These are phyloP conservation scores for Verbena officinalis DNA, from an alignment of 257 asterid species.

Conservation along the genomic window DNA sequence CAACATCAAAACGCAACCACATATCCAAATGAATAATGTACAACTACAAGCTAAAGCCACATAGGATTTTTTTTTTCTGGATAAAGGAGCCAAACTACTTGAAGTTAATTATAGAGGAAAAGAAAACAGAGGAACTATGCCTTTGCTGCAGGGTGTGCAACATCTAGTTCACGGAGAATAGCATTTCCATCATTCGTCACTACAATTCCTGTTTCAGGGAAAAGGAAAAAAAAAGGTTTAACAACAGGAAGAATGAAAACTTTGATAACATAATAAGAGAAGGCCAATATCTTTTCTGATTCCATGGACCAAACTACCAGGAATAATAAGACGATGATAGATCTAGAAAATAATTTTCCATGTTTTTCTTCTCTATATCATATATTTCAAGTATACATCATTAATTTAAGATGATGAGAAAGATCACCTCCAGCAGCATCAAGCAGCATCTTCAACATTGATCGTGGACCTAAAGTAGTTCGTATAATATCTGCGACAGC, in stretches of 20 bases:
- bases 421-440: slow-evolving; percentile 79
- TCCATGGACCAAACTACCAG: slow-evolving; percentile 14
- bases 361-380: slow-evolving; percentile 3
- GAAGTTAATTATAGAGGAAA: slow-evolving; percentile 5
- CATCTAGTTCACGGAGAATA: slow-evolving; percentile 88
- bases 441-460: slow-evolving; percentile 94
- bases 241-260: slow-evolving; percentile 6
- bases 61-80: background rate
- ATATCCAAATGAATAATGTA: slow-evolving; percentile 2
- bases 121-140: slow-evolving; percentile 33
- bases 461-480: slow-evolving; percentile 90
- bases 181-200: slow-evolving; percentile 99
- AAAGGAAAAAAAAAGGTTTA: slow-evolving; percentile 14
- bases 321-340: slow-evolving; percentile 4
- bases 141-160: slow-evolving; percentile 99
- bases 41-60: background rate
- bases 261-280: background rate
- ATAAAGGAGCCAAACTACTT: slow-evolving; percentile 3
- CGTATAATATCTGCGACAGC: slow-evolving; percentile 96
- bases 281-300: slow-evolving; percentile 1
- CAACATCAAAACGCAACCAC: slow-evolving; percentile 18
- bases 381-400: slow-evolving; percentile 1
- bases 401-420: slow-evolving; percentile 23
- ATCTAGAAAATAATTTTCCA: slow-evolving; percentile 12
- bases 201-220: slow-evolving; percentile 66